phyloP scores from a whole-genome alignment of 2,329 filamentous ascomycete species.

The Pseudopyricularia javanii region DNA sequence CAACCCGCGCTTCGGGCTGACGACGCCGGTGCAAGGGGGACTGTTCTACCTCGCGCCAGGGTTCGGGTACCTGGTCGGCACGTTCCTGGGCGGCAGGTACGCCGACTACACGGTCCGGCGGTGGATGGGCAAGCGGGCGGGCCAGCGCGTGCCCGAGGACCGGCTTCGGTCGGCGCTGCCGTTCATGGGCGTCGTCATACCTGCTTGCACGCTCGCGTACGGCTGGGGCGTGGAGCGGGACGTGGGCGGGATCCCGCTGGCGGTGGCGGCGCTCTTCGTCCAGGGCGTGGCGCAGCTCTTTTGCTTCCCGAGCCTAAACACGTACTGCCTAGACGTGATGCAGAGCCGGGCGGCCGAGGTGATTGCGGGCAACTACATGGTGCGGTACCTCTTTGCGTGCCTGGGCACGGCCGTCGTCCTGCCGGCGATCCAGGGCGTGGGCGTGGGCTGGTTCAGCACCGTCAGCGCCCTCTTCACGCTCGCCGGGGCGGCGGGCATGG shows the following conservation, averaged over 20 bases:
- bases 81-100: slow-evolving; percentile 57
- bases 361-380: slow-evolving; percentile 68
- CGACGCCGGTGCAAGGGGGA: slow-evolving; percentile 48
- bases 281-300: slow-evolving; percentile 59
- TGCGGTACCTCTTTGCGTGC: slow-evolving; percentile 65
- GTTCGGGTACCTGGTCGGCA: slow-evolving; percentile 52
- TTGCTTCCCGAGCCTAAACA: slow-evolving; percentile 58
- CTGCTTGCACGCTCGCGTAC: slow-evolving; percentile 55
- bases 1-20: slow-evolving; percentile 56
- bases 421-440: slow-evolving; percentile 61
- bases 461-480: slow-evolving; percentile 49
- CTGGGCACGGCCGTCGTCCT: slow-evolving; percentile 59
- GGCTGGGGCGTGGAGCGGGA: slow-evolving; percentile 38
- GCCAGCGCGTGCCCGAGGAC: slow-evolving; percentile 55
- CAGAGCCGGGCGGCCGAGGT: slow-evolving; percentile 59
- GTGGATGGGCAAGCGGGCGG: slow-evolving; percentile 40
- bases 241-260: slow-evolving; percentile 32
- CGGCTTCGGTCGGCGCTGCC: slow-evolving; percentile 47
- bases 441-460: slow-evolving; percentile 72
- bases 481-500: slow-evolving; percentile 27
- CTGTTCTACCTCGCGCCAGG: slow-evolving; percentile 63
- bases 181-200: slow-evolving; percentile 49
- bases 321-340: slow-evolving; percentile 75
- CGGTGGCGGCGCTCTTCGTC: slow-evolving; percentile 54
- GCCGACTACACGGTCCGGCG: slow-evolving; percentile 52